These are phyloP conservation scores for Monilinia aucupariae DNA, from an alignment of 2,329 filamentous ascomycete species.

Conservation along the genomic window DNA sequence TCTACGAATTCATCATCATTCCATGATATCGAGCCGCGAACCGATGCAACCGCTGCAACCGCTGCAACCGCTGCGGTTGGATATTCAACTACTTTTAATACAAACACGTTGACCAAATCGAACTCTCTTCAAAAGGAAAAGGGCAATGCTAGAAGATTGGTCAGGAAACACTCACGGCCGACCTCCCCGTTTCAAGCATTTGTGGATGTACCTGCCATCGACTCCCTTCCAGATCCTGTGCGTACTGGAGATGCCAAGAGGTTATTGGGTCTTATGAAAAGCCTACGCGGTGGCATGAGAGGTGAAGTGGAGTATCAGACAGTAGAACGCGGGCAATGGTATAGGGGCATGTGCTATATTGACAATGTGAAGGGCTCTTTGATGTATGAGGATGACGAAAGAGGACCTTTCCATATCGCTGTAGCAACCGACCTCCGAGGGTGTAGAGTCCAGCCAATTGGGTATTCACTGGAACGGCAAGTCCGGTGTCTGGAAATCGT, in stretches of 20 bases:
- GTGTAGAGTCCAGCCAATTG: conserved; percentile 60
- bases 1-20: conserved; percentile 53
- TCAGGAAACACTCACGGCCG: conserved; percentile 52
- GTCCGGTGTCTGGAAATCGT: conserved; percentile 50
- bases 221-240: conserved; percentile 55
- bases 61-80: conserved; percentile 39
- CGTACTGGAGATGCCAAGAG: conserved; percentile 64
- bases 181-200: conserved; percentile 45
- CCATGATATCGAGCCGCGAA: conserved; percentile 42
- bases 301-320: conserved; percentile 69
- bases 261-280: conserved; percentile 71
- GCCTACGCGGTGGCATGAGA: conserved; percentile 71
- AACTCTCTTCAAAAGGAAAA: conserved; percentile 39
- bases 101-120: conserved; percentile 33
- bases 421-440: conserved; percentile 70
- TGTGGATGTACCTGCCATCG: conserved; percentile 51
- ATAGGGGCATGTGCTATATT: conserved; percentile 67
- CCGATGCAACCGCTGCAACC: conserved; percentile 39
- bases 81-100: conserved; percentile 33
- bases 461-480: conserved; percentile 40
- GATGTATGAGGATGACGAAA: conserved; percentile 67
- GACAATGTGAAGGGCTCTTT: conserved; percentile 70
- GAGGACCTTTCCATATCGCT: conserved; percentile 57
- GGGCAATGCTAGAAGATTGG: conserved; percentile 41
- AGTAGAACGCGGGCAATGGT: conserved; percentile 58